Percentiles rank a stretch among this genome's conserved stretches.
These are phyloP conservation scores for Scheffersomyces titani DNA, from an alignment of 1,139 yeast species.

Conservation along the genomic window DNA sequence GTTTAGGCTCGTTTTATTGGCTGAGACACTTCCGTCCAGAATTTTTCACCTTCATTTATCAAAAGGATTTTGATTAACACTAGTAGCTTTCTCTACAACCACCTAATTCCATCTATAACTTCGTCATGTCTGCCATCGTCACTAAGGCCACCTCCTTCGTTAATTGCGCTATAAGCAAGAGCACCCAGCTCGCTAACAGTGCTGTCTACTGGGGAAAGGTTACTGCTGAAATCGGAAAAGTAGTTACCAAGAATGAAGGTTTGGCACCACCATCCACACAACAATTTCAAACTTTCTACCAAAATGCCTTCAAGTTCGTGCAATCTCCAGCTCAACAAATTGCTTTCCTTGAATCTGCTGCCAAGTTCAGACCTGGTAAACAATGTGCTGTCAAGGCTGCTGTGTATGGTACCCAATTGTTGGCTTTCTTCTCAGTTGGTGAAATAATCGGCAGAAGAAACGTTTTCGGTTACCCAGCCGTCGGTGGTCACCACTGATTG, in stretches of 20 bases:
- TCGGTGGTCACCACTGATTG: slow-evolving; percentile 29
- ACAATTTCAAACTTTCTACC: slow-evolving; percentile 79
- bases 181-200: slow-evolving; percentile 45
- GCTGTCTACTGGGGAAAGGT: slow-evolving; percentile 90
- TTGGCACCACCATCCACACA: slow-evolving; percentile 85
- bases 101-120: neutral
- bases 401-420: slow-evolving; percentile 77
- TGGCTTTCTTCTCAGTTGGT: slow-evolving; percentile 92
- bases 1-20: slow-evolving; percentile 14
- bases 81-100: neutral
- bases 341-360: slow-evolving; percentile 45
- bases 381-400: slow-evolving; percentile 67
- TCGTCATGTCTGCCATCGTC: slow-evolving; percentile 48
- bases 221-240: slow-evolving; percentile 82
- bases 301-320: slow-evolving; percentile 41
- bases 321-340: slow-evolving; percentile 46
- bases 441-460: slow-evolving; percentile 97
- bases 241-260: slow-evolving; percentile 88
- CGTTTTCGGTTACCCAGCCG: slow-evolving; percentile 77
- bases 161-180: slow-evolving; percentile 37
- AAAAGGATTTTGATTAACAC: neutral
- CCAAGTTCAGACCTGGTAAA: slow-evolving; percentile 52
- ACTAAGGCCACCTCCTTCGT: slow-evolving; percentile 48
- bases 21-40: slow-evolving; percentile 4
- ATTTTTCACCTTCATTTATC: slow-evolving; percentile 1